Evolutionary conservation across 306 rosid genomes (phyloP).

Genomic region (Lablab purpureus): DNA sequence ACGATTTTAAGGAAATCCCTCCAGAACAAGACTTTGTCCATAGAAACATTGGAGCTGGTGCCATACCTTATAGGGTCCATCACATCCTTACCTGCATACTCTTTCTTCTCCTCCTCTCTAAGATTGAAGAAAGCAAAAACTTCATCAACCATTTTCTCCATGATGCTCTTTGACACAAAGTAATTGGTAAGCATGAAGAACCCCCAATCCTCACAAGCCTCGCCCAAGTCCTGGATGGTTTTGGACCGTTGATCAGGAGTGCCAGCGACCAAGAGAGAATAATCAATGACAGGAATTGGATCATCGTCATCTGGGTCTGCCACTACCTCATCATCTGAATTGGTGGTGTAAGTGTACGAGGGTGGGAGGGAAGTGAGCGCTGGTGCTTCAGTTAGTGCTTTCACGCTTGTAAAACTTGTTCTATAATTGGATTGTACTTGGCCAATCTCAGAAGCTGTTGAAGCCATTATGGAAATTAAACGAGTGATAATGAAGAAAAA

Average conservation of each 20-base stretch:
- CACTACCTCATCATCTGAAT: conserved; percentile 43
- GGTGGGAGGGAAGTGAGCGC: conserved; percentile 51
- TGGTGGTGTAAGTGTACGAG: conserved; percentile 40
- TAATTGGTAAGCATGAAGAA: conserved; percentile 55
- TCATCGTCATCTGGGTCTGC: conserved; percentile 46
- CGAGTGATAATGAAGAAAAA: neutral
- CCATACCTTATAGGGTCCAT: conserved; percentile 56
- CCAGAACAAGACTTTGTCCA: conserved; percentile 56
- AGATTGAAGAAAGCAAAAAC: conserved; percentile 50
- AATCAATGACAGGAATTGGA: conserved; percentile 55
- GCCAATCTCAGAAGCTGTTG: conserved; percentile 17
- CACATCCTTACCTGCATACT: conserved; percentile 48
- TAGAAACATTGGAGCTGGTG: conserved; percentile 55
- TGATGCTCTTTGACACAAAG: conserved; percentile 41
- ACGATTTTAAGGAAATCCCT: conserved; percentile 68
- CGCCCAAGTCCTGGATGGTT: conserved; percentile 43
- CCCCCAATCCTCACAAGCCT: conserved; percentile 59
- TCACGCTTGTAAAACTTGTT: conserved; percentile 46
- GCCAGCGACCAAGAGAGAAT: conserved; percentile 41
- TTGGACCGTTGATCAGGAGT: conserved; percentile 50
- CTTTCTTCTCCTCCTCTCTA: conserved; percentile 55
- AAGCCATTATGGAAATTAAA: conserved; percentile 40
- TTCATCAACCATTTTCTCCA: conserved; percentile 48
- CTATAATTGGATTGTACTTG: neutral
- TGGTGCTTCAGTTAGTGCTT: conserved; percentile 52